Evolutionary conservation across 1,284 basidiomycete genomes (phyloP), one percentile per base, ranked within the genome.

Genomic region (Fomitopsis betulina): DNA sequence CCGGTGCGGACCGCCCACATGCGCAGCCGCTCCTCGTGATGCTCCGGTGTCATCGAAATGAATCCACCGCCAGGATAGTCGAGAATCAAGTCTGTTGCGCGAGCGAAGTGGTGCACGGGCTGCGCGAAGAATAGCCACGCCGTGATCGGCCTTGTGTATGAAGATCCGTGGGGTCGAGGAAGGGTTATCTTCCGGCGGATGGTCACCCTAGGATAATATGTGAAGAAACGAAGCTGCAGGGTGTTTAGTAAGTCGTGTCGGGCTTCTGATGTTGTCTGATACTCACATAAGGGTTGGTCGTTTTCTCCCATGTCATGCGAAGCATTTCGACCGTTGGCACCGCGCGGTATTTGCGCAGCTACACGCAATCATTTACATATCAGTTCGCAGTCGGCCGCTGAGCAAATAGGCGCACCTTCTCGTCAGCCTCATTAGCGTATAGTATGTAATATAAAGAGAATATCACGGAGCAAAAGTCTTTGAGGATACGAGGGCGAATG

Each of bases 21-120:
- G 53, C 92, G 79, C 51, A 98, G 78, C n/a, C 96, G 82, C 69
- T 98, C 96, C 73, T 97, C 95, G 66, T 98, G 96, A 73, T 98
- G 94, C 65, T 92, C 88, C 1, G 96, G 96, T 13, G 82, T 85
- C 95, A 98, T 98, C 38, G 93, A 92, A 54, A 98, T 89, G 73
- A 98, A 98, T 0, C 96, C 96, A 9, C 96, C 96, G 7, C 96
- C 96, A 21, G 96, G 95, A 62, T 94, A 89, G 71, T 99, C 96
- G 27, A 97, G 76, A 50, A 97, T 87, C 21, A 98, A 78, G 63
- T 96, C 92, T 15, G 85, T 91, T 4, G 86, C 78, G 43, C 81
- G 77, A 33, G 78, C 76, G 37, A 98, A 79, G 62, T 91, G 84
- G 17, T 77, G 73, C 62, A 88, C 86, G 10, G 85, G 81, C 5